Conservation (phyloP, 441 rosid genomes). For the Hura crepitans region DNA sequence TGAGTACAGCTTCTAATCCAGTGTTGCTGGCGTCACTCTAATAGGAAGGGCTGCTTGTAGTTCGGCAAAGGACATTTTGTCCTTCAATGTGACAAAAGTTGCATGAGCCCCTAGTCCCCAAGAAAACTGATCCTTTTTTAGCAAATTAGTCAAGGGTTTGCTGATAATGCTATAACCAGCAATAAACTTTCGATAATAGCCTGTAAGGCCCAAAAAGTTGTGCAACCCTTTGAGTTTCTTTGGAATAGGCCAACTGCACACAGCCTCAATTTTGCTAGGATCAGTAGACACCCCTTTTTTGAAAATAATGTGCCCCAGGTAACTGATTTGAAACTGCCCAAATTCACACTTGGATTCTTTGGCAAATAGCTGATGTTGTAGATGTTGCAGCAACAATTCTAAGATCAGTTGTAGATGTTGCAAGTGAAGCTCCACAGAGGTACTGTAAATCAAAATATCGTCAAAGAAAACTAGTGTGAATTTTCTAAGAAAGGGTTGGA, state of each 20-base stretch:
- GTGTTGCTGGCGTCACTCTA: not conserved
- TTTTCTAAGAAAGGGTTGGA: no score
- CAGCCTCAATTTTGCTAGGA: not conserved
- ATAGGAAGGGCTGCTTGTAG: not conserved
- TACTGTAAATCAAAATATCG: not conserved
- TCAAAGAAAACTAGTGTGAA: not conserved
- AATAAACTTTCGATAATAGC: not conserved
- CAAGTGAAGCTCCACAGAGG: fast-evolving
- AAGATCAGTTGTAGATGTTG: not conserved
- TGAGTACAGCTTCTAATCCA: not conserved
- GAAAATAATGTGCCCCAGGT: slow-evolving; percentile 3
- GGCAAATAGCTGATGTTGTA: not conserved
- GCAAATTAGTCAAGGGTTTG: not conserved
- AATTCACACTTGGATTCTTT: not conserved
- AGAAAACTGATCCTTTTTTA: not conserved
- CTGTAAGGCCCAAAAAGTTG: not conserved
- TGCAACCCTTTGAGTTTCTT: not conserved
- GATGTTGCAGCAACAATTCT: not conserved
- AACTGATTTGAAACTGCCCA: not conserved
- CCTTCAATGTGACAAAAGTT: not conserved
- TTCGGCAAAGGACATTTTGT: not conserved
- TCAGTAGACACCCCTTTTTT: not conserved
- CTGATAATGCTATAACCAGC: slow-evolving; percentile 2
- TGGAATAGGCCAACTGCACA: not conserved
- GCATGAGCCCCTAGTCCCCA: not conserved